These are phyloP conservation scores for Zygosaccharomyces rouxii DNA, from an alignment of 805 yeast species.

Conservation along the genomic window DNA sequence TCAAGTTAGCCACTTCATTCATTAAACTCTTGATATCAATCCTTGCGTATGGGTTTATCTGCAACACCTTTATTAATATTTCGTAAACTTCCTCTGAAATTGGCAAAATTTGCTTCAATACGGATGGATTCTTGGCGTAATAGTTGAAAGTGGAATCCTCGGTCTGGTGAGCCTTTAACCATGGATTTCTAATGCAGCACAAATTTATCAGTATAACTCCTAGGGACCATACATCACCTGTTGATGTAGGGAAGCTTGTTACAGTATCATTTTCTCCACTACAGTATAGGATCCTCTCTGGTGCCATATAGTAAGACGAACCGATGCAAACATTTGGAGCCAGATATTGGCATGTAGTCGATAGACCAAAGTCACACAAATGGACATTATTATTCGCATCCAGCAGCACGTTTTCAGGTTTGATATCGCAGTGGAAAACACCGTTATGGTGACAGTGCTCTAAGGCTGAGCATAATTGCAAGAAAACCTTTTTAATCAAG, in stretches of 20 bases:
- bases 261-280: constrained; percentile 27
- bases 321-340: constrained; percentile 79
- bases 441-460: constrained; percentile 75
- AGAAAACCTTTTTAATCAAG: constrained; percentile 53
- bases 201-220: constrained; percentile 78
- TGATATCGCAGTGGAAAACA: constrained; percentile 90
- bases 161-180: constrained; percentile 70
- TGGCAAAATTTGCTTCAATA: constrained; percentile 66
- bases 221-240: constrained; percentile 85
- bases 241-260: constrained; percentile 50
- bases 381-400: constrained; percentile 51
- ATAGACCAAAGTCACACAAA: constrained; percentile 86
- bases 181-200: constrained; percentile 81
- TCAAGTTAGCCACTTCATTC: constrained; percentile 23
- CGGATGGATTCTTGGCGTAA: constrained; percentile 50
- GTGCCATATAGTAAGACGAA: constrained; percentile 88
- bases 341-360: constrained; percentile 54
- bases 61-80: constrained; percentile 40
- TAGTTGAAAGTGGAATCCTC: constrained; percentile 63
- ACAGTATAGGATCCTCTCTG: constrained; percentile 53
- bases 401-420: constrained; percentile 89
- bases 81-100: constrained; percentile 57
- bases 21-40: constrained; percentile 22
- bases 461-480: constrained; percentile 79
- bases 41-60: constrained; percentile 35